These are phyloP conservation scores for Pseudogymnoascus sp. DNA, from an alignment of 2,329 filamentous ascomycete genomes.

Conservation along the genomic window DNA sequence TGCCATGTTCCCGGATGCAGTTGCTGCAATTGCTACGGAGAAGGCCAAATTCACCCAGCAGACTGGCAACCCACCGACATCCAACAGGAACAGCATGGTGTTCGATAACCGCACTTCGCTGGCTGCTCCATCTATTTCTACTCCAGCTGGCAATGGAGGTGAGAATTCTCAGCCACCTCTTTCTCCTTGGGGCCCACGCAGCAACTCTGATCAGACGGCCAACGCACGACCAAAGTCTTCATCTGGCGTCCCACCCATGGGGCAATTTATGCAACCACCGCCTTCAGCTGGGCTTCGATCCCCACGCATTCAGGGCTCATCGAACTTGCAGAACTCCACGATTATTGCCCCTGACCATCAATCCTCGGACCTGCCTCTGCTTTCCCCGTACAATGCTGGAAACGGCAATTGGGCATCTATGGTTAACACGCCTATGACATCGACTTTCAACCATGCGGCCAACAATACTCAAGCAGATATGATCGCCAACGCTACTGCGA, in stretches of 20 bases:
- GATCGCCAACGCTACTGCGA: constrained; percentile 96
- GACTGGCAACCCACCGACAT: constrained; percentile 80
- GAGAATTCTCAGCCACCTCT: constrained; percentile 59
- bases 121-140: constrained; percentile 66
- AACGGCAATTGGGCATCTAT: constrained; percentile 97
- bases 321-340: constrained; percentile 75
- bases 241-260: constrained; percentile 76
- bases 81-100: constrained; percentile 83
- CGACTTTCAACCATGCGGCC: constrained; percentile 63
- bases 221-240: constrained; percentile 67
- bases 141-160: constrained; percentile 50
- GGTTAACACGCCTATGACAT: constrained; percentile 93
- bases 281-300: constrained; percentile 71
- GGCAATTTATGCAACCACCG: constrained; percentile 83
- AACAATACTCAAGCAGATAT: constrained; percentile 73
- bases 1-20: constrained; percentile 97
- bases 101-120: constrained; percentile 68
- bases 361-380: constrained; percentile 63
- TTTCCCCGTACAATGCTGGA: constrained; percentile 74
- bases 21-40: constrained; percentile 95
- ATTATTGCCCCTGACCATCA: constrained; percentile 65
- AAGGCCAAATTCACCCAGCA: constrained; percentile 96
- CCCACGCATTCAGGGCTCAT: constrained; percentile 60
- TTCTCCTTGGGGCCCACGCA: constrained; percentile 68
- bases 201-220: constrained; percentile 35